Percentiles rank a stretch among this genome's conserved stretches.
Conservation (phyloP, 352 stramenopile species). For the Phytophthora chlamydospora region DNA sequence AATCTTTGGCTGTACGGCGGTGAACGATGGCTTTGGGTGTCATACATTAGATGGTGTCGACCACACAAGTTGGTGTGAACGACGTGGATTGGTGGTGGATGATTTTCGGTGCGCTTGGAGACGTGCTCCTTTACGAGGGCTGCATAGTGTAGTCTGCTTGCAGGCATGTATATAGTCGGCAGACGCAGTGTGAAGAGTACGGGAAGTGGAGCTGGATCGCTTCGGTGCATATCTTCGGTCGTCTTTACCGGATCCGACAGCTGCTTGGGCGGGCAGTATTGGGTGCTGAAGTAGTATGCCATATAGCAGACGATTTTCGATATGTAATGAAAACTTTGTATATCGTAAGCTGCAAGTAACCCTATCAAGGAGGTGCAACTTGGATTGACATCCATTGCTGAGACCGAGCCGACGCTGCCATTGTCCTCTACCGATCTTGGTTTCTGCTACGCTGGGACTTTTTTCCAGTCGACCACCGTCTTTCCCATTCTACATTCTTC, state of each 20-base stretch:
- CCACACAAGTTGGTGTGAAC: not conserved
- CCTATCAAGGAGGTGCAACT: no score
- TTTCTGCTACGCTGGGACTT: not conserved
- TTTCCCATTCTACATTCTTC: constrained; percentile 23
- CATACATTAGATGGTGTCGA: not conserved
- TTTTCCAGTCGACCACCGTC: not conserved
- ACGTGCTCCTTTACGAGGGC: not conserved
- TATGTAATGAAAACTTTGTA: no score
- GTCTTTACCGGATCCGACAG: constrained; percentile 13
- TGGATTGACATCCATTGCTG: constrained; percentile 1
- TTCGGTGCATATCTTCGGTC: constrained; percentile 10
- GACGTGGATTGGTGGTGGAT: no score
- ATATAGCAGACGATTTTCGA: no score
- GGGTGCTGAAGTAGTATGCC: no score
- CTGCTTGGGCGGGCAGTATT: not conserved
- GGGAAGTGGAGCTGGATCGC: constrained; percentile 5
- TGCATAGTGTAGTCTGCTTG: not conserved
- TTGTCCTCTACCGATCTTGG: constrained; percentile 7
- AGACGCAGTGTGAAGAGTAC: not conserved
- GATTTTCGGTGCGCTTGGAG: no score
- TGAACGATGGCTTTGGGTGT: not conserved
- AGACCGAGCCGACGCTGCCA: not conserved
- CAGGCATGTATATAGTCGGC: not conserved
- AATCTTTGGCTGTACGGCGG: constrained; percentile 33
- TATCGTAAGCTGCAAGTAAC: no score